Conservation (phyloP, 2,329 filamentous ascomycete genomes). For the Lecanicillium sp. region DNA sequence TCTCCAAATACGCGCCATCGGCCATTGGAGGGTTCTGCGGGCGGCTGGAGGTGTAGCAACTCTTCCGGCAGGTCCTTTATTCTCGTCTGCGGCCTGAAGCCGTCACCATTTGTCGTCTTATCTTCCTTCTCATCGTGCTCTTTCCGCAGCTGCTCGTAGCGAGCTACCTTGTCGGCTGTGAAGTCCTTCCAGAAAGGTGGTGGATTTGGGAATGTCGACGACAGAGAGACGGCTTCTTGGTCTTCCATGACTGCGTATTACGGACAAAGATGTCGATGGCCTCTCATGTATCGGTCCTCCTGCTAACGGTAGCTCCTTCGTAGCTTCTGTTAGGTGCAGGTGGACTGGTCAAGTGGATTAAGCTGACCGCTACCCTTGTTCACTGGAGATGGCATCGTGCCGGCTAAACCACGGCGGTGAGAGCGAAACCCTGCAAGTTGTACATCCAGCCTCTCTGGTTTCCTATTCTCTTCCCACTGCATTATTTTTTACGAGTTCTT, state of each 20-base stretch:
- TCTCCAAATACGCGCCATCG: slow-evolving; percentile 71
- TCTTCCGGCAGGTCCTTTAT: slow-evolving; percentile 57
- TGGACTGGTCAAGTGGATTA: neutral
- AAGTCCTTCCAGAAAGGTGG: slow-evolving; percentile 89
- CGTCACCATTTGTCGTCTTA: slow-evolving; percentile 16
- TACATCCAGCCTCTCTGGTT: slow-evolving; percentile 8
- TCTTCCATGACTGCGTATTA: slow-evolving; percentile 50
- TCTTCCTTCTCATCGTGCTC: slow-evolving; percentile 29
- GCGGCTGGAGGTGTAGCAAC: slow-evolving; percentile 73
- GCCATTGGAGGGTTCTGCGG: slow-evolving; percentile 64
- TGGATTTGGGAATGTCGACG: slow-evolving; percentile 74
- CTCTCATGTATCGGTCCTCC: neutral
- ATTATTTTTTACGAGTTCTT: too few species aligned
- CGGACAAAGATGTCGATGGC: neutral
- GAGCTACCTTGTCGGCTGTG: slow-evolving; percentile 65
- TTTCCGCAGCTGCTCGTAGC: slow-evolving; percentile 40
- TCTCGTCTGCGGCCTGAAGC: slow-evolving; percentile 29
- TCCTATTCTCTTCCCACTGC: too few species aligned
- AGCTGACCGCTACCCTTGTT: slow-evolving; percentile 1
- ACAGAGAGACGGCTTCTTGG: slow-evolving; percentile 40
- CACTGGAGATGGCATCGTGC: slow-evolving; percentile 18
- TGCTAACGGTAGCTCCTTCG: neutral
- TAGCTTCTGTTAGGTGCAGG: neutral
- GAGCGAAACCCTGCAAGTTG: slow-evolving; percentile 11
- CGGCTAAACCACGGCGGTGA: slow-evolving; percentile 24